phyloP scores from a whole-genome alignment of 2,329 filamentous ascomycete genomes.

The Teratosphaeria pseudoeucalypti region DNA sequence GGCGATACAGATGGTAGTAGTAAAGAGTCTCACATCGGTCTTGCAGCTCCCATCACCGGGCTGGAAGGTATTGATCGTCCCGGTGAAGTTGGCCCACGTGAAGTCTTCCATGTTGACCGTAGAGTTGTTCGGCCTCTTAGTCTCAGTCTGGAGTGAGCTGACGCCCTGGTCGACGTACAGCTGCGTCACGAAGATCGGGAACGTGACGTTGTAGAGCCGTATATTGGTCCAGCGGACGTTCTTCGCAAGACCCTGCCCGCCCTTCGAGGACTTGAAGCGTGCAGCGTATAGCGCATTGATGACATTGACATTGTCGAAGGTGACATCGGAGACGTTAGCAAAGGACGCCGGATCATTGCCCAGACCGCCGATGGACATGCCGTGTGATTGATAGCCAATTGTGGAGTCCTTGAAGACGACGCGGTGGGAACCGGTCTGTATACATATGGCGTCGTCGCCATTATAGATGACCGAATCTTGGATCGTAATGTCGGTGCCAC shows the following conservation, averaged over 20 bases:
- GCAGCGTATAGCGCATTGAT: slow-evolving; percentile 33
- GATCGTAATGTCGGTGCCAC: slow-evolving; percentile 23
- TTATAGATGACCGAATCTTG: slow-evolving; percentile 29
- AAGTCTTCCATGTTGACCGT: slow-evolving; percentile 35
- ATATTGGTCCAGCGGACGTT: slow-evolving; percentile 38
- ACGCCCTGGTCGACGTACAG: slow-evolving; percentile 34
- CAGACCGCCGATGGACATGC: slow-evolving; percentile 33
- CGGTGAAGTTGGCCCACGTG: slow-evolving; percentile 31
- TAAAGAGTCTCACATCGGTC: slow-evolving; percentile 17
- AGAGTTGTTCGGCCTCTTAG: slow-evolving; percentile 27
- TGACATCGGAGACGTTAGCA: slow-evolving; percentile 33
- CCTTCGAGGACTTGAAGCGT: slow-evolving; percentile 36
- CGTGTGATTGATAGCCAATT: slow-evolving; percentile 36
- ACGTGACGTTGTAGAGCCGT: slow-evolving; percentile 34
- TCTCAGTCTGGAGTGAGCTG: slow-evolving; percentile 15
- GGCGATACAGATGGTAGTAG: background rate
- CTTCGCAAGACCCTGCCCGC: slow-evolving; percentile 33
- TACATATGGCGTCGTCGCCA: slow-evolving; percentile 35
- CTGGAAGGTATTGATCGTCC: slow-evolving; percentile 32
- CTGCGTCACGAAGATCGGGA: slow-evolving; percentile 39
- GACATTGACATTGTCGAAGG: slow-evolving; percentile 35
- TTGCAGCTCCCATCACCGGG: slow-evolving; percentile 36
- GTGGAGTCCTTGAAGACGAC: slow-evolving; percentile 31
- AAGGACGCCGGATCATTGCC: slow-evolving; percentile 28
- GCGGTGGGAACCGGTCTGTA: slow-evolving; percentile 29